A percentile compares a stretch with the other conserved stretches of the same genome.
These are phyloP conservation scores for Candida caryicola DNA, from an alignment of 805 yeast genomes.

Conservation along the genomic window DNA sequence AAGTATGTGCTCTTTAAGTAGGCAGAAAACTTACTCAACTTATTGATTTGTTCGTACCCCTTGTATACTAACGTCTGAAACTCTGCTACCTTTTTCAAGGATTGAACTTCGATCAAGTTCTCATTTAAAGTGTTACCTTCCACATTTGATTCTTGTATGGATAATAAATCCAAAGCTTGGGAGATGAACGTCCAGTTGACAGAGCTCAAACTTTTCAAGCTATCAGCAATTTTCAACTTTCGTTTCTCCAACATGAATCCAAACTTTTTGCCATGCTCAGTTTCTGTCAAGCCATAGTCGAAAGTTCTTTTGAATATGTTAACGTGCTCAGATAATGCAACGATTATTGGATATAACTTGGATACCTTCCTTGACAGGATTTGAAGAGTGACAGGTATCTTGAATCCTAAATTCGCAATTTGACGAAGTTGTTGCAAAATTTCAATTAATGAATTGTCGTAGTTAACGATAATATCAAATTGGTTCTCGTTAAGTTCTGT, in stretches of 20 bases:
- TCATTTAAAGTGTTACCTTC: conserved; percentile 27
- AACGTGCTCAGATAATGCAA: conserved; percentile 51
- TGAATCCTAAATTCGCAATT: conserved; percentile 48
- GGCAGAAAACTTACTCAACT: conserved; percentile 15
- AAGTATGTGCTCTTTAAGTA: conserved; percentile 13
- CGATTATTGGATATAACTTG: conserved; percentile 55
- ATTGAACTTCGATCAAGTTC: conserved; percentile 23
- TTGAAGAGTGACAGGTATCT: conserved; percentile 53
- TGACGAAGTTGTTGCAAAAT: conserved; percentile 55
- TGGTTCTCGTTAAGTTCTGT: conserved; percentile 14
- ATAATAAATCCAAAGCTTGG: conserved; percentile 46
- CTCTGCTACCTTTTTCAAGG: conserved; percentile 18
- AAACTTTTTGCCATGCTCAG: conserved; percentile 40
- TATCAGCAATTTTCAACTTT: conserved; percentile 26
- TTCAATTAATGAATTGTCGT: conserved; percentile 42
- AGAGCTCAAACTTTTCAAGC: conserved; percentile 32
- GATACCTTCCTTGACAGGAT: conserved; percentile 49
- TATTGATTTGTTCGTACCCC: conserved; percentile 18
- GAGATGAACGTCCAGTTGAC: conserved; percentile 55
- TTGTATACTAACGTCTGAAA: conserved; percentile 24
- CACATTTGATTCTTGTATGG: conserved; percentile 18
- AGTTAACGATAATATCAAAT: conserved; percentile 45
- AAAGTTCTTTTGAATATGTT: conserved; percentile 35
- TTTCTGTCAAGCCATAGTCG: conserved; percentile 13
- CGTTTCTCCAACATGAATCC: conserved; percentile 40